phyloP scores from a whole-genome alignment of 148 eudicot species.

The Fagopyrum tataricum region DNA sequence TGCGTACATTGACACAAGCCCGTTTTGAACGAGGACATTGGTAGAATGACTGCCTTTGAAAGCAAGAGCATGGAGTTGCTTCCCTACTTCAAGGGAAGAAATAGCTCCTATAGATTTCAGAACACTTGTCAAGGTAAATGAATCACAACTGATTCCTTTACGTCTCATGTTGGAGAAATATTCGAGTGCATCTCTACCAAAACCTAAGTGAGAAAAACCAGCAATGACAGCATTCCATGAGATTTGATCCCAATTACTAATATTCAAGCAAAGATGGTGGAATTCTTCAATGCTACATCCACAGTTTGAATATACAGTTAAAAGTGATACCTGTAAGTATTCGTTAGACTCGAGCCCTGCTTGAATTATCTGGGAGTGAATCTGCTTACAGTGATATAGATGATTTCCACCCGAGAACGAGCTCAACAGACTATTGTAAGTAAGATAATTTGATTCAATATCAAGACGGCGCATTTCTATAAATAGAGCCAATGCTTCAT shows the following conservation, averaged over 20 bases:
- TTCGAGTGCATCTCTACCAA: slow-evolving; percentile 26
- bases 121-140: slow-evolving; percentile 36
- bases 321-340: slow-evolving; percentile 33
- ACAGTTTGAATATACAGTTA: slow-evolving; percentile 41
- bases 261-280: slow-evolving; percentile 22
- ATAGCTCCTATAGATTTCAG: slow-evolving; percentile 32
- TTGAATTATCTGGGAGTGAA: slow-evolving; percentile 34
- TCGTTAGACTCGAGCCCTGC: slow-evolving; percentile 36
- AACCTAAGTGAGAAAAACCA: slow-evolving; percentile 44
- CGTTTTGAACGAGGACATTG: slow-evolving; percentile 36
- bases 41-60: slow-evolving; percentile 31
- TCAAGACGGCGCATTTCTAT: slow-evolving; percentile 39
- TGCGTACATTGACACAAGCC: slow-evolving; percentile 59
- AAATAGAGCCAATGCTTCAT: slow-evolving; percentile 38
- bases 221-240: slow-evolving; percentile 59
- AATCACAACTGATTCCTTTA: slow-evolving; percentile 31
- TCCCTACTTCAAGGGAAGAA: slow-evolving; percentile 40
- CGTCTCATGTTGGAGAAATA: slow-evolving; percentile 47
- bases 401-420: slow-evolving; percentile 37
- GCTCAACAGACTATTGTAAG: slow-evolving; percentile 44
- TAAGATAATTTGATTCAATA: slow-evolving; percentile 29
- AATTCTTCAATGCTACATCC: slow-evolving; percentile 32
- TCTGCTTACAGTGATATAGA: slow-evolving; percentile 39
- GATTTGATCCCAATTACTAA: slow-evolving; percentile 40
- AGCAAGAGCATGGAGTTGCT: slow-evolving; percentile 37